phyloP scores from a whole-genome alignment of 257 asterid genomes.

The Nicotiana tomentosiformis region DNA sequence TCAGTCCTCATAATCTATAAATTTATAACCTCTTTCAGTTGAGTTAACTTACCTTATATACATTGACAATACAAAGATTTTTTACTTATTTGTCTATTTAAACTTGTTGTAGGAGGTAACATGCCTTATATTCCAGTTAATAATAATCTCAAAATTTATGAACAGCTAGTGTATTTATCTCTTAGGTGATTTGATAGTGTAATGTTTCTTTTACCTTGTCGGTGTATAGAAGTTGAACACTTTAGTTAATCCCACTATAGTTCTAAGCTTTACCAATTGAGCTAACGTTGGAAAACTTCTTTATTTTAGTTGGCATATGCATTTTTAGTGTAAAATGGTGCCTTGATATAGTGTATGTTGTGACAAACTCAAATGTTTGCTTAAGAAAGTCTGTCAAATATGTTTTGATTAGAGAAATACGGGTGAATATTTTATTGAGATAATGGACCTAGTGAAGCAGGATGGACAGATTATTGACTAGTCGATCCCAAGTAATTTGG shows the following conservation, averaged over 20 bases:
- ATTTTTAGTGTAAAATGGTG: not conserved
- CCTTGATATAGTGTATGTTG: not conserved
- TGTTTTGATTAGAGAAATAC: not conserved
- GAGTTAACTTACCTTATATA: not conserved
- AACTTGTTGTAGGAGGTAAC: not conserved
- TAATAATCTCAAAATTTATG: not conserved
- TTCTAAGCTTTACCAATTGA: not conserved
- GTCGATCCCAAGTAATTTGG: not conserved
- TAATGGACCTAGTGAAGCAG: not conserved
- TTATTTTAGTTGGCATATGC: not conserved
- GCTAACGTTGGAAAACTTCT: not conserved
- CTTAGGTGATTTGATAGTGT: not conserved
- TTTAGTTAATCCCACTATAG: not conserved
- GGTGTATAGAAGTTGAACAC: not conserved
- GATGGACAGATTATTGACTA: not conserved
- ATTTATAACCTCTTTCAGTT: not conserved
- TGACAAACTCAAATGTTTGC: not conserved
- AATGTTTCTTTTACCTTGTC: too few relatives aligned
- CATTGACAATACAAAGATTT: not conserved
- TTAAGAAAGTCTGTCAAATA: not conserved
- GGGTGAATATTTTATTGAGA: not conserved
- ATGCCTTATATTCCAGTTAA: not conserved
- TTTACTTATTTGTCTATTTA: not conserved
- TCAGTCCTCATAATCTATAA: constrained; percentile 18
- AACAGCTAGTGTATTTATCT: not conserved